phyloP scores from a whole-genome alignment of 257 asterid species.

The Euphrasia confusa region DNA sequence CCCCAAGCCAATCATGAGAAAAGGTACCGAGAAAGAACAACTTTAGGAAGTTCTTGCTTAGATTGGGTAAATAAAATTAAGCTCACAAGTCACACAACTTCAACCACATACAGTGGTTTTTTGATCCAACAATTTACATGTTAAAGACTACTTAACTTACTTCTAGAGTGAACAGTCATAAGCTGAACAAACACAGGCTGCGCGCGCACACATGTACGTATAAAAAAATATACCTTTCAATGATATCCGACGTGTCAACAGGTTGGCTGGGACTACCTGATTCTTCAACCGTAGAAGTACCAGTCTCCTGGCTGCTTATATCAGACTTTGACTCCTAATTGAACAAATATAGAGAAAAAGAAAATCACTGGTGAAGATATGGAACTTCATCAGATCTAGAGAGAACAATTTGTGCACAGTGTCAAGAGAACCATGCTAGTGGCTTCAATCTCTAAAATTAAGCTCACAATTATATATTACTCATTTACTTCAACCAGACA shows the following conservation, averaged over 20 bases:
- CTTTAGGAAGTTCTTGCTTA: slow-evolving; percentile 13
- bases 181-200: neutral
- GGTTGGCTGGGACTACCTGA: slow-evolving; percentile 39
- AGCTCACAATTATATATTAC: too few relatives aligned
- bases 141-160: too few relatives aligned
- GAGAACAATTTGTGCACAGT: neutral
- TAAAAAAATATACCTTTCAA: slow-evolving; percentile 44
- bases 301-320: slow-evolving; percentile 46
- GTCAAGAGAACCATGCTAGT: neutral
- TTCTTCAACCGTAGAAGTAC: slow-evolving; percentile 40
- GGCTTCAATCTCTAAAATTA: neutral
- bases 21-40: slow-evolving; percentile 17
- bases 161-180: slow-evolving; percentile 1
- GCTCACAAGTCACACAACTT: too few relatives aligned
- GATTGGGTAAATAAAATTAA: too few relatives aligned
- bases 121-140: too few relatives aligned
- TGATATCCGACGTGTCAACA: slow-evolving; percentile 36
- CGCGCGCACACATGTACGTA: neutral
- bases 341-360: slow-evolving; percentile 15
- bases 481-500: neutral
- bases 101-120: too few relatives aligned
- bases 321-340: slow-evolving; percentile 48
- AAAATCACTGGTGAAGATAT: neutral
- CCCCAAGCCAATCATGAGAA: slow-evolving; percentile 18
- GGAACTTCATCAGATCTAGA: neutral